Evolutionary conservation across 352 stramenopile genomes (phyloP).

Genomic region (Pythium chondricola): DNA sequence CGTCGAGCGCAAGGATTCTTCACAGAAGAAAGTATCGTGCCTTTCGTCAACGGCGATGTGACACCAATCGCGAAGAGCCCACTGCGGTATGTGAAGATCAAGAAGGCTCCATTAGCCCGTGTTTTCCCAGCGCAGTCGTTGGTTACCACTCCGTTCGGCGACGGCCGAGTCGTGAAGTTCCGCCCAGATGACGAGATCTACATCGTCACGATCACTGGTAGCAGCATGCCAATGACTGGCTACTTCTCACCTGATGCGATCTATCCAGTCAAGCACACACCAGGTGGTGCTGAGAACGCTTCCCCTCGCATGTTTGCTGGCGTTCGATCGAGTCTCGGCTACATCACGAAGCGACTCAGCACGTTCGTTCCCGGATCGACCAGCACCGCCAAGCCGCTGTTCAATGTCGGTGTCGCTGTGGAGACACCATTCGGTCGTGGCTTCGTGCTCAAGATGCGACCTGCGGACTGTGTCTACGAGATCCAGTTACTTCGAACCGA

Average conservation of each 20-base stretch:
- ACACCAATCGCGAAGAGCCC: constrained; percentile 35
- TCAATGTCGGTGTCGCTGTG: constrained; percentile 44
- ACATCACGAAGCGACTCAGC: constrained; percentile 76
- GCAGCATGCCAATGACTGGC: constrained; percentile 34
- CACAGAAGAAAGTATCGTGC: constrained; percentile 43
- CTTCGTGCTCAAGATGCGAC: constrained; percentile 60
- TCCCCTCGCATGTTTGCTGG: constrained; percentile 71
- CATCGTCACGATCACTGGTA: constrained; percentile 39
- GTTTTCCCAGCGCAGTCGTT: constrained; percentile 45
- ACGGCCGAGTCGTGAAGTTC: constrained; percentile 54
- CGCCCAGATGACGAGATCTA: constrained; percentile 70
- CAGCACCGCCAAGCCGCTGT: constrained; percentile 33
- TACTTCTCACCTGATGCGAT: constrained; percentile 51
- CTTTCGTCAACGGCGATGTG: constrained; percentile 29
- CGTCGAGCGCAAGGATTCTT: constrained; percentile 52
- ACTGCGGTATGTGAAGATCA: constrained; percentile 53
- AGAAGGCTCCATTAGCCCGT: constrained; percentile 29
- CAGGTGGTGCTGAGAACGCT: constrained; percentile 25
- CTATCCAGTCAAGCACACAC: constrained; percentile 25
- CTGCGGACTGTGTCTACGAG: constrained; percentile 59
- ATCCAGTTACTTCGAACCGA: constrained; percentile 47
- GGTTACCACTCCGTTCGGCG: constrained; percentile 76
- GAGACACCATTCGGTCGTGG: constrained; percentile 73
- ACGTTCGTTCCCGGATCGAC: constrained; percentile 54
- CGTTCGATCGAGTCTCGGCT: constrained; percentile 63